These are phyloP conservation scores for Pelargonium cotyledonis DNA, from an alignment of 441 rosid species.

Conservation along the genomic window DNA sequence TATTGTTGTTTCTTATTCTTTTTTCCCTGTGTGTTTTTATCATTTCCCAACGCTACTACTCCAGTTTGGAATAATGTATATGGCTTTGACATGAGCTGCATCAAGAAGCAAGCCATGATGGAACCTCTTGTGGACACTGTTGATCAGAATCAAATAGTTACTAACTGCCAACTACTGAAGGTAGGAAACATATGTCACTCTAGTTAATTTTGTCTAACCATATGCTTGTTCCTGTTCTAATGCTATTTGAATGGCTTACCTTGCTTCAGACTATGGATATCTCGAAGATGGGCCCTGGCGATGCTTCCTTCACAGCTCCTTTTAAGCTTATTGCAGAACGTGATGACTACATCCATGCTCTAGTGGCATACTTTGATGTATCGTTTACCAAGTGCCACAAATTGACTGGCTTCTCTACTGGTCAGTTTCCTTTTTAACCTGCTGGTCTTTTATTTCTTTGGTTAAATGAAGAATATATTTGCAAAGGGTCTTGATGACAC, in stretches of 20 bases:
- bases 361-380: conserved; percentile 93
- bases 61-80: conserved; percentile 93
- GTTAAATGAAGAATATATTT: too few relatives aligned
- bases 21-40: conserved; percentile 1
- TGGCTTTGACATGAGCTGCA: conserved; percentile 97
- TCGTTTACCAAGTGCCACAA: conserved; percentile 92
- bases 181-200: conserved; percentile 26
- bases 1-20: conserved; percentile 3
- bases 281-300: conserved; percentile 85
- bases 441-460: conserved; percentile 6
- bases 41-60: background rate
- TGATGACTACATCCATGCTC: conserved; percentile 90
- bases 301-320: conserved; percentile 91
- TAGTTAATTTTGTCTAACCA: background rate
- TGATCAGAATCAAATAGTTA: conserved; percentile 86
- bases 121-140: conserved; percentile 98
- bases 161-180: conserved; percentile 72
- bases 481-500: too few relatives aligned
- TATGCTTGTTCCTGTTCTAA: background rate
- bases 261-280: conserved; percentile 81
- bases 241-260: conserved; percentile 9
- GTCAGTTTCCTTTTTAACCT: conserved; percentile 31
- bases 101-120: conserved; percentile 90
- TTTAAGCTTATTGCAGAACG: conserved; percentile 91
- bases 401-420: conserved; percentile 91